Base-by-base conservation (phyloP, 2,329 filamentous ascomycete species). In the Diaporthe vexans region DNA sequence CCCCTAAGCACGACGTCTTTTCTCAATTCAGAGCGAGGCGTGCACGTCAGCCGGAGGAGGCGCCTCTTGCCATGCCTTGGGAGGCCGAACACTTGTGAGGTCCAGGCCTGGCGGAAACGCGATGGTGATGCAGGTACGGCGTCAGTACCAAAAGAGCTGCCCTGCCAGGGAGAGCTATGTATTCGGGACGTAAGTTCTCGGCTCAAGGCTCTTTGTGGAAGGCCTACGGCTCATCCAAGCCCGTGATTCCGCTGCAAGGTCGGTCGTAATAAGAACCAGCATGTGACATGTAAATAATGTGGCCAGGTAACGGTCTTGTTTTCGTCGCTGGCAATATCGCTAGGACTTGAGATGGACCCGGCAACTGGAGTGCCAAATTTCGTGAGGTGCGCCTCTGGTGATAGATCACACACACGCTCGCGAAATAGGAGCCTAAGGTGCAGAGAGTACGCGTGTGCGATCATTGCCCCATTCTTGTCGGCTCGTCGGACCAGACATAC, bases 101-200 rank as follows among this genome's bases (percentile, higher is more conserved):
- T n/a, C 48, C 63, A 68, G 48, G 48, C 63, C 63, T 40, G 63
- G 63, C 63, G 48, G 46, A 40, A 54, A 54, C 33, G 48, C 48
- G 63, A 54, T 4, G 15, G 37, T 46, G 46, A 74, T 74, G 72
- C 72, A 74, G 72, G 72, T 74, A 73, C 72, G 63, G 72, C 15
- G 37, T 56, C 65, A 70, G 67, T 71, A 54, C 65, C 72, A 71
- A 21, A 56, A 19, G 58, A 17, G 35, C 19, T 24, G 59, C 35
- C 33, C 35, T 63, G 15, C 59, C 37, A 61, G 40, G 51, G 52
- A 37, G n/a, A 33, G 26, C 33, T 61, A 43, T 46, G 54, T 24
- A 63, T 72, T 56, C 70, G 70, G 57, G 63, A 40, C 48, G 63
- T 54, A 21, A 68, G 33, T 46, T 37, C 63, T 68, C 48, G 63